These are phyloP conservation scores for Persicaria maculosa DNA, from an alignment of 148 eudicot species.

Conservation along the genomic window DNA sequence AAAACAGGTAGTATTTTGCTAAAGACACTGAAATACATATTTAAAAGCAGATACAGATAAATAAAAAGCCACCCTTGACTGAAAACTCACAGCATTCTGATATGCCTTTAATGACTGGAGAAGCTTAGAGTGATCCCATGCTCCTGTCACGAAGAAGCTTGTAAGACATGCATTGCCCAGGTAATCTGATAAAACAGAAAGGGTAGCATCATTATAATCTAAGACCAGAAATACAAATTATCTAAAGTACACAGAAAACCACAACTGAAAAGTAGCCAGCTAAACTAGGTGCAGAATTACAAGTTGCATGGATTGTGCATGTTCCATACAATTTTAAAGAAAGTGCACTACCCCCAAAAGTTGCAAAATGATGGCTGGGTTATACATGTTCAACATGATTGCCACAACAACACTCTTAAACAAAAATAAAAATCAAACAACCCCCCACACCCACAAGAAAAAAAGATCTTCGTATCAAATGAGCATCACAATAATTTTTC, in stretches of 20 bases:
- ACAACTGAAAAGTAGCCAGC: not conserved
- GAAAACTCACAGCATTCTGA: slow-evolving; percentile 80
- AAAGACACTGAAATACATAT: not conserved
- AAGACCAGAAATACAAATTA: not conserved
- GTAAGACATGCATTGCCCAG: slow-evolving; percentile 95
- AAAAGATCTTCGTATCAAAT: not conserved
- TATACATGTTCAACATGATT: not conserved
- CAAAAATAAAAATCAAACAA: not conserved
- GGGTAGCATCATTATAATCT: slow-evolving; percentile 1
- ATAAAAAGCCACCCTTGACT: slow-evolving; percentile 5
- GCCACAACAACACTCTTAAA: not conserved
- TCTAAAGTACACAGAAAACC: not conserved
- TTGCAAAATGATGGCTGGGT: not conserved
- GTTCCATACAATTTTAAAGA: not conserved
- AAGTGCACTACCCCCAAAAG: not conserved
- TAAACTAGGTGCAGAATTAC: not conserved
- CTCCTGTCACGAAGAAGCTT: slow-evolving; percentile 80
- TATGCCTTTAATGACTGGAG: slow-evolving; percentile 82
- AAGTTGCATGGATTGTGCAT: not conserved
- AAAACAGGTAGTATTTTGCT: not conserved
- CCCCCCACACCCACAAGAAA: not conserved
- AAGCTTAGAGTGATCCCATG: slow-evolving; percentile 79
- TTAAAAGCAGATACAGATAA: not conserved
- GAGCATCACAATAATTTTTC: not conserved
- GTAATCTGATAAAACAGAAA: slow-evolving; percentile 43